A percentile compares a stretch with the other conserved stretches of the same genome.
These are phyloP conservation scores for Aspergillus sp. DNA, from an alignment of 2,329 filamentous ascomycete genomes.

Conservation along the genomic window DNA sequence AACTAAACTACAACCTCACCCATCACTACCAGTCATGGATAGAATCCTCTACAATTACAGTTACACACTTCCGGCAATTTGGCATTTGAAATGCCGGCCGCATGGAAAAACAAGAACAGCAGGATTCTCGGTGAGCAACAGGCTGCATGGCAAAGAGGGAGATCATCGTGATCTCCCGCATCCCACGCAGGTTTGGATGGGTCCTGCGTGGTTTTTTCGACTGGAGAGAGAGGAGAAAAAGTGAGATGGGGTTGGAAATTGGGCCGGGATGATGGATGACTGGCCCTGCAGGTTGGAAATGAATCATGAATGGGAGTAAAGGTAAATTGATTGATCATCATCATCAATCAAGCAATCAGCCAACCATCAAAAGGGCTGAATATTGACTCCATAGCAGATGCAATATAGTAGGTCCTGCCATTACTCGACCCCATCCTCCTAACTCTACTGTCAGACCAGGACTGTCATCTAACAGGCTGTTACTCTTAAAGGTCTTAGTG, in stretches of 20 bases:
- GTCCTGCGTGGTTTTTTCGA: background rate
- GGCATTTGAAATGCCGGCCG: background rate
- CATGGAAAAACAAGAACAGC: background rate
- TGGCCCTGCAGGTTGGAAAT: background rate
- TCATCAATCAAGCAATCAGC: no score
- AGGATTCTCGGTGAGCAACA: background rate
- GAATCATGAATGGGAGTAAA: background rate
- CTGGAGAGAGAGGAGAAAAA: background rate
- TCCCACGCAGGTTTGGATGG: background rate
- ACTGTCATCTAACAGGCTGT: no score
- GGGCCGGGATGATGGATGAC: background rate
- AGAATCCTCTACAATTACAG: background rate
- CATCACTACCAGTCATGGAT: background rate
- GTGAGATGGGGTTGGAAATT: background rate
- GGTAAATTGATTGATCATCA: no score
- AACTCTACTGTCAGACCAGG: no score
- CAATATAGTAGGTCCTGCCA: no score
- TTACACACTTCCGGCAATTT: background rate
- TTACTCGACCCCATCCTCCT: no score
- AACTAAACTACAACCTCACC: background rate
- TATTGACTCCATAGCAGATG: no score
- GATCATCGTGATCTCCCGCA: slow-evolving; percentile 5
- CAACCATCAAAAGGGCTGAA: no score
- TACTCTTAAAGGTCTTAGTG: no score
- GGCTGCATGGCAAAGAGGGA: background rate